A percentile compares a stretch with the other conserved stretches of the same genome.
These are phyloP conservation scores for Trichosporon coremiiforme DNA, from an alignment of 1,284 basidiomycete species.

Conservation along the genomic window DNA sequence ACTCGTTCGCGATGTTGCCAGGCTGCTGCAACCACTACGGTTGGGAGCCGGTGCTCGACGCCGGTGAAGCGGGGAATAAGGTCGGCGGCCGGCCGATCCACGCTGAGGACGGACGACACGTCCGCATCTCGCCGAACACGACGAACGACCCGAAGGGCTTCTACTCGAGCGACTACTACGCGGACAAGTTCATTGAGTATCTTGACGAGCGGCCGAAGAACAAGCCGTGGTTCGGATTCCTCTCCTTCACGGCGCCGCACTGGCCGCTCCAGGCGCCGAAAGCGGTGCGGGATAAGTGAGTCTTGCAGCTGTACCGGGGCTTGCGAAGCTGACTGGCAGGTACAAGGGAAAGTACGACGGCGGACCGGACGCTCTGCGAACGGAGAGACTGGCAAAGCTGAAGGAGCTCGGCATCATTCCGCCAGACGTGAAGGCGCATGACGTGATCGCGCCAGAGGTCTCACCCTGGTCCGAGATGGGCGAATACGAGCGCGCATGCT, in stretches of 20 bases:
- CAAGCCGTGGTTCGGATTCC: slow-evolving; percentile 37
- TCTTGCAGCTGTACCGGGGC: slow-evolving; percentile 33
- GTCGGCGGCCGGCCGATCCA: slow-evolving; percentile 24
- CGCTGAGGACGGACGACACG: slow-evolving; percentile 13
- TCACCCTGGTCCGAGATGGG: slow-evolving; percentile 38
- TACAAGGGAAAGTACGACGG: slow-evolving; percentile 39
- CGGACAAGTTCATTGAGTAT: slow-evolving; percentile 38
- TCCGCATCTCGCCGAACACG: slow-evolving; percentile 13
- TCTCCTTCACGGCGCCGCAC: slow-evolving; percentile 38
- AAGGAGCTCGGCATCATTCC: slow-evolving; percentile 40
- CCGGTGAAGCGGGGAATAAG: slow-evolving; percentile 22
- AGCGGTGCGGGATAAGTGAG: slow-evolving; percentile 36
- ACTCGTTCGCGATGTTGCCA: slow-evolving; percentile 40
- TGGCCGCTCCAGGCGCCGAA: slow-evolving; percentile 41
- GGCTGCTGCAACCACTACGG: slow-evolving; percentile 44
- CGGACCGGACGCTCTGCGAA: slow-evolving; percentile 43
- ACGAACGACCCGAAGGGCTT: slow-evolving; percentile 28
- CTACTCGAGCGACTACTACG: slow-evolving; percentile 42
- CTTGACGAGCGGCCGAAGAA: slow-evolving; percentile 33
- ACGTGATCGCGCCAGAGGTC: slow-evolving; percentile 31
- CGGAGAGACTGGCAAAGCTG: slow-evolving; percentile 37
- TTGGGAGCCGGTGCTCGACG: slow-evolving; percentile 30
- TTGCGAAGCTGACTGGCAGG: not conserved
- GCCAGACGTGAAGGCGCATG: slow-evolving; percentile 33
- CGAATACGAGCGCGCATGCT: slow-evolving; percentile 35